Conservation (phyloP, 2,329 filamentous ascomycete genomes). For the Ophiosphaerella herpotricha region DNA sequence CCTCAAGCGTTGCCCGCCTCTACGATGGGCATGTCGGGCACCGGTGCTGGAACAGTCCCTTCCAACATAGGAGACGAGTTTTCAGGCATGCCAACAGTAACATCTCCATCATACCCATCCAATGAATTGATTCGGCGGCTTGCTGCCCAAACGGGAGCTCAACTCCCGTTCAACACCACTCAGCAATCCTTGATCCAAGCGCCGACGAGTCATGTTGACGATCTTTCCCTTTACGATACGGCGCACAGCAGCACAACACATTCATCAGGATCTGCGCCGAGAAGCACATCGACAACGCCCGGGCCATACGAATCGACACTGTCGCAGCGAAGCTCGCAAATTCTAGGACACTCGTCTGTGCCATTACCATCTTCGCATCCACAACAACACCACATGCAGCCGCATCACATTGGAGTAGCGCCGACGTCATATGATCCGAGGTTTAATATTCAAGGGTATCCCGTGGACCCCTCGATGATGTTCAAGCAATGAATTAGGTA, state of each 20-base stretch:
- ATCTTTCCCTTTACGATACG: constrained; percentile 42
- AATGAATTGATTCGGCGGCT: constrained; percentile 42
- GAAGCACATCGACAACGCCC: constrained; percentile 41
- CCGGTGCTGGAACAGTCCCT: constrained; percentile 31
- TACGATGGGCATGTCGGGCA: constrained; percentile 31
- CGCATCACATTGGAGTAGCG: constrained; percentile 38
- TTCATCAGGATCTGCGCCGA: constrained; percentile 36
- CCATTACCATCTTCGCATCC: constrained; percentile 33
- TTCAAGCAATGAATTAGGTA: constrained; percentile 30
- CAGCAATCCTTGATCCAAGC: constrained; percentile 38
- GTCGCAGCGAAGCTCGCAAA: constrained; percentile 30
- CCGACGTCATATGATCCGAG: constrained; percentile 39
- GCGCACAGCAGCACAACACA: constrained; percentile 37
- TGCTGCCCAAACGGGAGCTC: constrained; percentile 41
- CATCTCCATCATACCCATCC: constrained; percentile 38
- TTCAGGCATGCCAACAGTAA: constrained; percentile 27
- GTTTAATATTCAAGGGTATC: constrained; percentile 38
- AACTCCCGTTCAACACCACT: constrained; percentile 38
- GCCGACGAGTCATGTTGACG: constrained; percentile 39
- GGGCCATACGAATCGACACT: constrained; percentile 39
- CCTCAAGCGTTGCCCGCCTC: constrained; percentile 33
- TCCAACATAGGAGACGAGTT: constrained; percentile 38
- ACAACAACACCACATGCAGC: constrained; percentile 35
- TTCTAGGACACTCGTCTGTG: constrained; percentile 25
- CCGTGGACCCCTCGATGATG: constrained; percentile 42